Conservation (phyloP, 2,329 filamentous ascomycete species). For the Fusarium sp. region DNA sequence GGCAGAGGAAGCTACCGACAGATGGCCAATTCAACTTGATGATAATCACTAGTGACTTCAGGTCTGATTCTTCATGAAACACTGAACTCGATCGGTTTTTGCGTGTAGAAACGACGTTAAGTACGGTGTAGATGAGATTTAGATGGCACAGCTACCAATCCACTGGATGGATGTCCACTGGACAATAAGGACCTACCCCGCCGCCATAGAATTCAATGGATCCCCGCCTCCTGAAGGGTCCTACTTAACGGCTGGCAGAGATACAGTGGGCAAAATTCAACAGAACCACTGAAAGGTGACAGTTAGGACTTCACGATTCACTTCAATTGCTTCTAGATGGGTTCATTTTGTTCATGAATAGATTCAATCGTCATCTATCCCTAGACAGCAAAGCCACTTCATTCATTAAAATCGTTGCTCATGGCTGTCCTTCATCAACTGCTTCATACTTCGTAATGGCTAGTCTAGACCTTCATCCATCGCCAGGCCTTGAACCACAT, state of each 20-base stretch:
- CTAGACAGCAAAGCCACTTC: constrained; percentile 42
- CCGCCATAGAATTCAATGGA: constrained; percentile 36
- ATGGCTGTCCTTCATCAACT: constrained; percentile 45
- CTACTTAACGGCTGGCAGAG: background rate
- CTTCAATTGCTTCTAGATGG: background rate
- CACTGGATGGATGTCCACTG: constrained; percentile 4
- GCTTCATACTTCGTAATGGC: constrained; percentile 50
- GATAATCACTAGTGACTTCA: background rate
- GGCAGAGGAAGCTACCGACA: background rate
- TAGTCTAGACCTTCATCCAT: constrained; percentile 51
- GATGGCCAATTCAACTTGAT: background rate
- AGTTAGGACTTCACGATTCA: background rate
- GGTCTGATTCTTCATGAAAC: background rate
- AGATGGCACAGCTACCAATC: constrained; percentile 11
- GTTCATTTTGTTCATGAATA: constrained; percentile 54
- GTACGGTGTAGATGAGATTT: constrained; percentile 32
- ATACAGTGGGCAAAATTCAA: background rate
- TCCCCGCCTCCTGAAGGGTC: constrained; percentile 20
- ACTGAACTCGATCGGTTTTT: background rate
- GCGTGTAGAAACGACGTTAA: constrained; percentile 21
- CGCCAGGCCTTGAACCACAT: constrained; percentile 50
- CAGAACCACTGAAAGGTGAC: background rate
- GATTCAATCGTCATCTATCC: constrained; percentile 68
- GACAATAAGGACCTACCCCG: constrained; percentile 36
- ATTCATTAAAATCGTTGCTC: constrained; percentile 37